Evolutionary conservation across 768 basidiomycete species (phyloP).

Genomic region (Phaeolepiota aurea): DNA sequence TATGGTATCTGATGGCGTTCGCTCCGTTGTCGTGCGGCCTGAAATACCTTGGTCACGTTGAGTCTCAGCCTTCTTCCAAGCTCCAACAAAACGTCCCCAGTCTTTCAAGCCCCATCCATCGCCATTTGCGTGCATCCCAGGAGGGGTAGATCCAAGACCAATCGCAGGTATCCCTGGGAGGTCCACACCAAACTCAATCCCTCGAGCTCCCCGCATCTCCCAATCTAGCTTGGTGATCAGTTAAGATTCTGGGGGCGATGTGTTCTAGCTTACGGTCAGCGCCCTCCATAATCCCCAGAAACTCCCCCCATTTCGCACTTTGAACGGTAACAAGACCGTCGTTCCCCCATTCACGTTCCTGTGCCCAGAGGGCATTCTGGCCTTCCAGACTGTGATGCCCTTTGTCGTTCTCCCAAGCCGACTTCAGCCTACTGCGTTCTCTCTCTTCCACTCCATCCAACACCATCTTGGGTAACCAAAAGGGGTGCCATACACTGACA

Average conservation of each 20-base stretch:
- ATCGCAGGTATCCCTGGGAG: conserved; percentile 41
- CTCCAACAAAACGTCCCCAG: conserved; percentile 54
- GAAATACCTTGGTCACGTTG: conserved; percentile 21
- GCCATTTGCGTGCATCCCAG: conserved; percentile 11
- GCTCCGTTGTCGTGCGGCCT: background rate
- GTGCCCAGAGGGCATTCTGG: conserved; percentile 34
- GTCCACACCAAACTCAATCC: conserved; percentile 60
- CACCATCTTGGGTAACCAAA: conserved; percentile 95
- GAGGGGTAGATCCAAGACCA: conserved; percentile 21
- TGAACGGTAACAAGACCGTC: conserved; percentile 91
- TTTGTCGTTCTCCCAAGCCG: conserved; percentile 24
- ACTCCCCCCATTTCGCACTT: conserved; percentile 94
- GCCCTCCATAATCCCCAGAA: conserved; percentile 81
- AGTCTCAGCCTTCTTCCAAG: conserved; percentile 52
- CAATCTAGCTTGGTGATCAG: conserved; percentile 73
- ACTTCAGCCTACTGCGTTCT: conserved; percentile 36
- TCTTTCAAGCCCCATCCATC: conserved; percentile 46
- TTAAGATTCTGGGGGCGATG: too few species aligned
- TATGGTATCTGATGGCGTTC: background rate
- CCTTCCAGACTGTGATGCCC: conserved; percentile 3
- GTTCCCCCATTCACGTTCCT: conserved; percentile 66
- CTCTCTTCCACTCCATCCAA: conserved; percentile 76
- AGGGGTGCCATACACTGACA: conserved; percentile 81
- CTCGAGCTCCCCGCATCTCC: conserved; percentile 88
- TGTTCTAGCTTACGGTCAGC: conserved; percentile 56